phyloP scores from a whole-genome alignment of 441 rosid genomes.

The Euphorbia schlechtendalii region DNA sequence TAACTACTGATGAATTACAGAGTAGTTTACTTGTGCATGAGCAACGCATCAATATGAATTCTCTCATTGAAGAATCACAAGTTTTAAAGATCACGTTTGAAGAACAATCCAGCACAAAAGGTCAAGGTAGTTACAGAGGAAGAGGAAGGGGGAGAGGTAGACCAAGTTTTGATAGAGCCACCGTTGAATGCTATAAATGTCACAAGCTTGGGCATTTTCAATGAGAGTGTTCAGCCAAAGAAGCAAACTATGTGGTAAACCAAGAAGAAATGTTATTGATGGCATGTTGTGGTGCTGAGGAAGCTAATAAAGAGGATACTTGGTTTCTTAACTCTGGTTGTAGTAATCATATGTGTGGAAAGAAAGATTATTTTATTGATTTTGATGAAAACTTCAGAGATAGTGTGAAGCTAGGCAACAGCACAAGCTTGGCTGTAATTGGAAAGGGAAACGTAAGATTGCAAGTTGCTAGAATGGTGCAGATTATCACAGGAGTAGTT shows the following conservation, averaged over 20 bases:
- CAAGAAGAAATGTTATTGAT: background rate
- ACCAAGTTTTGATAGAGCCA: background rate
- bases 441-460: background rate
- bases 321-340: background rate
- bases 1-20: background rate
- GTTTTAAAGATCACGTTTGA: background rate
- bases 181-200: too few species aligned
- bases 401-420: background rate
- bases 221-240: background rate
- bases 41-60: background rate
- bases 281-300: background rate
- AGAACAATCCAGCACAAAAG: background rate
- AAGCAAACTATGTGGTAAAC: constrained; percentile 4
- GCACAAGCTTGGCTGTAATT: background rate
- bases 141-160: constrained; percentile 6
- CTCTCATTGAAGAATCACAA: background rate
- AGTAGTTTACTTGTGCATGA: constrained; percentile 4
- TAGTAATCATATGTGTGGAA: background rate
- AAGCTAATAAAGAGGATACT: background rate
- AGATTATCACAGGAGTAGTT: background rate
- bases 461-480: too few species aligned
- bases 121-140: background rate
- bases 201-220: background rate
- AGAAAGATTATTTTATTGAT: background rate
- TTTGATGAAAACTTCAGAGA: background rate